Evolutionary conservation across 2,329 filamentous ascomycete genomes (phyloP).

Genomic region (Claviceps arundinis): DNA sequence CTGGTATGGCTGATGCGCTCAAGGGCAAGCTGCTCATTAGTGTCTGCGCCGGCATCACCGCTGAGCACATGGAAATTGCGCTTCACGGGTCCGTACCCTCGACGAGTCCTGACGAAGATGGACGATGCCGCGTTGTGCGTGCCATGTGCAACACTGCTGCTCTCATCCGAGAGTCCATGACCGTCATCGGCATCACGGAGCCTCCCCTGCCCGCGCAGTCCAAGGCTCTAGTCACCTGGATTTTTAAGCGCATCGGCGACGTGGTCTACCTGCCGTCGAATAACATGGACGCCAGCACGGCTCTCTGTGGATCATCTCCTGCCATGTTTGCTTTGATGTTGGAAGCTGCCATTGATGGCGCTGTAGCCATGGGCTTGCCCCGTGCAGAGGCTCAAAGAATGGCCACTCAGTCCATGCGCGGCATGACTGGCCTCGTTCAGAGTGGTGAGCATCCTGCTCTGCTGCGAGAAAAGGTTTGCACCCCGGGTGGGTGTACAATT

Average conservation of each 20-base stretch:
- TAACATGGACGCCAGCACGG: conserved; percentile 61
- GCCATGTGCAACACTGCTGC: conserved; percentile 80
- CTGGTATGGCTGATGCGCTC: conserved; percentile 60
- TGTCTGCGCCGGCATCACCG: conserved; percentile 66
- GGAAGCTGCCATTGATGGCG: conserved; percentile 64
- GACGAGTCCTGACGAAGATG: conserved; percentile 30
- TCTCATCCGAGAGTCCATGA: conserved; percentile 70
- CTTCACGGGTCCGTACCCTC: conserved; percentile 43
- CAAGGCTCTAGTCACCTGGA: conserved; percentile 53
- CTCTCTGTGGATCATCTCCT: conserved; percentile 60
- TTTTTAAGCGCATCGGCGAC: conserved; percentile 62
- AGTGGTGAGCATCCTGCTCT: conserved; percentile 63
- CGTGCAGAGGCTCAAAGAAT: conserved; percentile 60
- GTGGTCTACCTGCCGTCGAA: conserved; percentile 53
- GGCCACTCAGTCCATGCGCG: conserved; percentile 68
- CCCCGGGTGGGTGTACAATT: conserved; percentile 67
- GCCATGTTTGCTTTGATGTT: conserved; percentile 66
- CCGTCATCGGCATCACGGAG: conserved; percentile 53
- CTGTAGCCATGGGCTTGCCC: conserved; percentile 65
- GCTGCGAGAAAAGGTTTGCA: conserved; percentile 62
- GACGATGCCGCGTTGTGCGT: conserved; percentile 53
- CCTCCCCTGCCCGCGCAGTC: conserved; percentile 42
- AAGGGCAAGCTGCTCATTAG: conserved; percentile 69
- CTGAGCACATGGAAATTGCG: conserved; percentile 50
- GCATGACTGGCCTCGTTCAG: conserved; percentile 55